A percentile compares a stretch with the other conserved stretches of the same genome.
phyloP scores from a whole-genome alignment of 495 filamentous ascomycete genomes.

The Aspergillus carlsbadensis region DNA sequence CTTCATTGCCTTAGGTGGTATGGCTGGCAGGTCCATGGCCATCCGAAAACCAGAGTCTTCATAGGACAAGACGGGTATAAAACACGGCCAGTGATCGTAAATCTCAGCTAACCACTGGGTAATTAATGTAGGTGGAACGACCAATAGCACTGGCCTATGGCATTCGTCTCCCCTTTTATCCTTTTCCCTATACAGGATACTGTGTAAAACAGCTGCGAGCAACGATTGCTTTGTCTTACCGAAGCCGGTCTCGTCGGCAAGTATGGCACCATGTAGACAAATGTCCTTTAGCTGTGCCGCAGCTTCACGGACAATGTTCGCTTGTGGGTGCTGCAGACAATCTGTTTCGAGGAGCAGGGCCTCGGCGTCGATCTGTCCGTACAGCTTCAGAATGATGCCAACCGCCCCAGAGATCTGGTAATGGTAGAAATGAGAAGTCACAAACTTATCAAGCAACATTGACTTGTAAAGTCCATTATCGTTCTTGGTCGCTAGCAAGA shows the following conservation, averaged over 20 bases:
- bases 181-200: background rate
- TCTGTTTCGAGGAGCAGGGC: background rate
- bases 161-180: background rate
- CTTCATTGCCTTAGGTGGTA: background rate
- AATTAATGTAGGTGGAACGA: background rate
- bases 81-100: background rate
- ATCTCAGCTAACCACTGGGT: background rate
- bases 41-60: background rate
- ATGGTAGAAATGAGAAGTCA: background rate
- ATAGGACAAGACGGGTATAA: background rate
- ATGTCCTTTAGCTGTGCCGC: background rate
- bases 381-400: background rate
- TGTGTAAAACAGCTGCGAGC: background rate
- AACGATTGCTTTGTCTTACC: conserved; percentile 3
- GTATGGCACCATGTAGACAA: background rate
- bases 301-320: background rate
- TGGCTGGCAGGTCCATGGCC: background rate
- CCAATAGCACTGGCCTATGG: background rate
- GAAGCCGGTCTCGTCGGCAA: background rate
- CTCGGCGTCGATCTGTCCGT: background rate
- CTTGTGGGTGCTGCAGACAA: background rate
- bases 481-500: background rate
- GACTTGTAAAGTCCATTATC: background rate
- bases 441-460: background rate
- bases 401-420: background rate